Evolutionary conservation across 805 yeast species (phyloP).

Genomic region (Sporopachydermia quercuum): DNA sequence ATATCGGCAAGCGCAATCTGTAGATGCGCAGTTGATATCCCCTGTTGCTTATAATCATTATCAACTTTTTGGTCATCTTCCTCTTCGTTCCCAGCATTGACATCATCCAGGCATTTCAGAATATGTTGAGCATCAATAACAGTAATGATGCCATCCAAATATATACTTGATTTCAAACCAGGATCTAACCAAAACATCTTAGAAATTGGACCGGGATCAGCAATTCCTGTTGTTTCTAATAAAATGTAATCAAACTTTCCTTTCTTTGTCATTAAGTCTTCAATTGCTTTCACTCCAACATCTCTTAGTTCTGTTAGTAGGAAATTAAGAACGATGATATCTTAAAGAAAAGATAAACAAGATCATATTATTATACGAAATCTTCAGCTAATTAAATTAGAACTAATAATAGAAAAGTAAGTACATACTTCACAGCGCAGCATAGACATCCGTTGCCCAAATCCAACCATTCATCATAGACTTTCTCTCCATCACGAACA

Average conservation of each 20-base stretch:
- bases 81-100: constrained; percentile 17
- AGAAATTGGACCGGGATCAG: constrained; percentile 96
- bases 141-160: constrained; percentile 82
- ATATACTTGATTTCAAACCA: constrained; percentile 68
- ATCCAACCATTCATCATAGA: constrained; percentile 89
- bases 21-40: constrained; percentile 67
- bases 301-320: constrained; percentile 24
- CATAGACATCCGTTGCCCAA: constrained; percentile 94
- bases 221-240: constrained; percentile 89
- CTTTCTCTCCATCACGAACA: constrained; percentile 35
- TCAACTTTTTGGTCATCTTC: constrained; percentile 17
- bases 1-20: constrained; percentile 88
- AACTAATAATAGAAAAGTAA: not conserved
- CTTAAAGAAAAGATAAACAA: no score
- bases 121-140: constrained; percentile 72
- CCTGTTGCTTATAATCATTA: constrained; percentile 24
- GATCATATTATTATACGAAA: no score
- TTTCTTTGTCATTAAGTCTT: constrained; percentile 58
- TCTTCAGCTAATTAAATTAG: no score
- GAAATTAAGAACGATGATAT: no score
- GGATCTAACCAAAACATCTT: constrained; percentile 96
- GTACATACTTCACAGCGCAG: constrained; percentile 59
- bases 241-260: constrained; percentile 79
- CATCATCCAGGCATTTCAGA: constrained; percentile 47
- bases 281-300: constrained; percentile 89